phyloP scores from a whole-genome alignment of 768 basidiomycete species.

The Pulveroboletus sp. region DNA sequence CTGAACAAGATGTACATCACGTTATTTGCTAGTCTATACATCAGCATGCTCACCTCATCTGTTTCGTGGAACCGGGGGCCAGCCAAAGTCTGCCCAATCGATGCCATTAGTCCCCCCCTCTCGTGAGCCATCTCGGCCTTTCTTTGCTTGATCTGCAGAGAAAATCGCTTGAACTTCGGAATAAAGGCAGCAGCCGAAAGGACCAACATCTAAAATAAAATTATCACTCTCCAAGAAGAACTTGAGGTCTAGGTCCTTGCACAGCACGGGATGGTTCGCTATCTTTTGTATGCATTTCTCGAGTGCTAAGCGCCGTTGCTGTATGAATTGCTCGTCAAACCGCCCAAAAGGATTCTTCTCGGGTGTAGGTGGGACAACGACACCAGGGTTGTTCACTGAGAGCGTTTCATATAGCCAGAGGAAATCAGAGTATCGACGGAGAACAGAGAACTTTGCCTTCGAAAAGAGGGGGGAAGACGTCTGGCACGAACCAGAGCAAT shows the following conservation, averaged over 20 bases:
- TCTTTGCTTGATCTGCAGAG: constrained; percentile 75
- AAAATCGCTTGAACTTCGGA: background rate
- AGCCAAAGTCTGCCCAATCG: constrained; percentile 71
- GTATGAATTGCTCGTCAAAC: constrained; percentile 89
- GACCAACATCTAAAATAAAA: constrained; percentile 81
- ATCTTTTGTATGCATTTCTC: constrained; percentile 92
- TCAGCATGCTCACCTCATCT: constrained; percentile 57
- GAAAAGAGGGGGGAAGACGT: constrained; percentile 83
- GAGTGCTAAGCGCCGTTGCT: constrained; percentile 75
- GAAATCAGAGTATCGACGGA: constrained; percentile 97
- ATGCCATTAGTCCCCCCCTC: constrained; percentile 77
- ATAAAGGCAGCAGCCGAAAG: background rate
- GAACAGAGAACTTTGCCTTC: constrained; percentile 84
- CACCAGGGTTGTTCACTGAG: constrained; percentile 88
- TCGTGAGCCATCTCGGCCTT: constrained; percentile 75
- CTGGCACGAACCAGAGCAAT: constrained; percentile 31
- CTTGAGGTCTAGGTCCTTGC: constrained; percentile 82
- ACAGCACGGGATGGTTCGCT: constrained; percentile 85
- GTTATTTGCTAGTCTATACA: background rate
- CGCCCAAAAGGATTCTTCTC: constrained; percentile 93
- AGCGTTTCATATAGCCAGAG: constrained; percentile 93
- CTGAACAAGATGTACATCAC: constrained; percentile 33
- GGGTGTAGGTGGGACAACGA: constrained; percentile 93
- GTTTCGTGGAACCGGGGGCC: constrained; percentile 85
- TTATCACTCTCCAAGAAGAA: constrained; percentile 92